A percentile compares a stretch with the other conserved stretches of the same genome.
These are phyloP conservation scores for Solanum rostratum DNA, from an alignment of 257 asterid species.

Conservation along the genomic window DNA sequence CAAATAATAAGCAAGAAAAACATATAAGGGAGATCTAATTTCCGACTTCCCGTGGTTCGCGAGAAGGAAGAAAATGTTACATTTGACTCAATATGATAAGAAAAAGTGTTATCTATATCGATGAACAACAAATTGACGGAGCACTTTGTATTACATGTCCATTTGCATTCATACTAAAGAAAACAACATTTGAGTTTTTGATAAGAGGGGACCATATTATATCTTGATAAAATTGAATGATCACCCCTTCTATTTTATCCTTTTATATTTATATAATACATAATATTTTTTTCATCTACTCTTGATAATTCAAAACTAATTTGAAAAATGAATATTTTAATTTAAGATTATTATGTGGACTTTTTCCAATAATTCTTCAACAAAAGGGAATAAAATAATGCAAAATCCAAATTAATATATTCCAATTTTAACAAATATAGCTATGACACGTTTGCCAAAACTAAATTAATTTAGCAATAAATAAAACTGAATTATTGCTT, in stretches of 20 bases:
- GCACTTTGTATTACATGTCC: not conserved
- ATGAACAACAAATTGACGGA: not conserved
- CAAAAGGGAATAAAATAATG: not conserved
- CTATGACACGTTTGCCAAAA: not conserved
- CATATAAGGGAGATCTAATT: not conserved
- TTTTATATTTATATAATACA: not conserved
- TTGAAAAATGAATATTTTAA: not conserved
- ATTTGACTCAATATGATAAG: not conserved
- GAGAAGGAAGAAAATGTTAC: not conserved
- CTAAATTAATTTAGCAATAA: not conserved
- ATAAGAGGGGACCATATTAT: slow-evolving; percentile 9
- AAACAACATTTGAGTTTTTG: not conserved
- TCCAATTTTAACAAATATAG: not conserved
- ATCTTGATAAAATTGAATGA: not conserved
- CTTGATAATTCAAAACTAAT: not conserved
- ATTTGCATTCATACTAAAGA: not conserved
- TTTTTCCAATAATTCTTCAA: not conserved
- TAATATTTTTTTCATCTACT: not conserved
- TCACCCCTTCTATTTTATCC: not conserved
- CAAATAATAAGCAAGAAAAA: not conserved
- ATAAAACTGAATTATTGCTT: not conserved
- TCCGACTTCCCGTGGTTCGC: not conserved
- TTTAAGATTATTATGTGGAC: not conserved
- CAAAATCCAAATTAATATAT: not conserved
- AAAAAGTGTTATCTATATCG: not conserved